phyloP scores from a whole-genome alignment of 106 monocot genomes.

The Acorus calamus region DNA sequence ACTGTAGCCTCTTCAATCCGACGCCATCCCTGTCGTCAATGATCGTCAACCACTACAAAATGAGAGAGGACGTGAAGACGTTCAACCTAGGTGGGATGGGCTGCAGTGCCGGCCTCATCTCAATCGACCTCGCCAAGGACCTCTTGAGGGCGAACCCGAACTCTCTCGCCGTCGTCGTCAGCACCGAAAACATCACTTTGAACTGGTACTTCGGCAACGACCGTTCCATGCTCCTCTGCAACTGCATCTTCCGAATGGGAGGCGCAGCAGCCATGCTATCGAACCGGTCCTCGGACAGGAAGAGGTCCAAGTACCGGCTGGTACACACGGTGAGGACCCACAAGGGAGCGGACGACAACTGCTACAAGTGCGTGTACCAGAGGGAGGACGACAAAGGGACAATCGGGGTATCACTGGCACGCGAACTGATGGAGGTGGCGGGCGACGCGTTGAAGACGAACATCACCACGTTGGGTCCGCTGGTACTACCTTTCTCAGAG shows the following conservation, averaged over 20 bases:
- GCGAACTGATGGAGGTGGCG: too few species aligned
- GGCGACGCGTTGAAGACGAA: too few species aligned
- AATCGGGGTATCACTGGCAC: too few species aligned
- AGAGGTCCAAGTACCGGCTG: too few species aligned
- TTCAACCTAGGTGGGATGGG: conserved; percentile 90
- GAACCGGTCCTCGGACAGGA: too few species aligned
- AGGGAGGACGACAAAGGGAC: too few species aligned
- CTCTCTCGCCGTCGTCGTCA: conserved; percentile 28
- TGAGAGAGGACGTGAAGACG: conserved; percentile 59
- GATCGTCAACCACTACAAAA: conserved; percentile 70
- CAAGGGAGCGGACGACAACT: too few species aligned
- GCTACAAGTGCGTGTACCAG: too few species aligned
- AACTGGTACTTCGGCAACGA: conserved; percentile 97
- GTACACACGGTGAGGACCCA: too few species aligned
- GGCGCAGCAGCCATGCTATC: conserved; percentile 14
- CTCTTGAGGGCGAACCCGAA: conserved; percentile 52
- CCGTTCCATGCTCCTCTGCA: conserved; percentile 76
- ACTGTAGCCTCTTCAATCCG: conserved; percentile 82
- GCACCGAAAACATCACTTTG: too few species aligned
- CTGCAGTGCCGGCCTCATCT: conserved; percentile 81
- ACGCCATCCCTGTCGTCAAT: conserved; percentile 65
- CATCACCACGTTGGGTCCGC: too few species aligned
- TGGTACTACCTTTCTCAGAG: too few species aligned
- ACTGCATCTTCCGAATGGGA: conserved; percentile 89
- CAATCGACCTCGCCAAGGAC: conserved; percentile 71